Evolutionary conservation across 1,284 basidiomycete species (phyloP), one percentile per base, ranked within the genome.

Genomic region (Cryptococcus sp.): DNA sequence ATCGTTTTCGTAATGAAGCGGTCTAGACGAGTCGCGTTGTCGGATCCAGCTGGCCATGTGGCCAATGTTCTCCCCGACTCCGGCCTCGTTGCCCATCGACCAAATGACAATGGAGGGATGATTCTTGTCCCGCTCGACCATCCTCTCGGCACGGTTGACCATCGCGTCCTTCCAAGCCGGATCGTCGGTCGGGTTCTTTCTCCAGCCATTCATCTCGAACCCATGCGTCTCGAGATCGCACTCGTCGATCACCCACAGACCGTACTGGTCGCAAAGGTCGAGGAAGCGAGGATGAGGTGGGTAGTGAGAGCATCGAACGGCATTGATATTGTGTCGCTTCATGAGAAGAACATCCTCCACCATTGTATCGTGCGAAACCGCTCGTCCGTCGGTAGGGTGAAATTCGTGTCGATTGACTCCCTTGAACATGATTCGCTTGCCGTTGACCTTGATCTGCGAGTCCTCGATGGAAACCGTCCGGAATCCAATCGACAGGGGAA

Each of bases 231-330:
- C 59, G 26, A 43, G 50, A 53, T 61, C 59, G 42, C 51, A 42
- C 50, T 61, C 59, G 50, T 61, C 59, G 25, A 61, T 51, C 12
- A 61, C 59, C 59, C 57, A 59, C n/a, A 61, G 45, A 1, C 59
- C 59, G 40, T 59, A 52, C 52, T 57, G 46, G 34, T 61, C 59
- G 44, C 59, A 61, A 2, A 61, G 49, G 2, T 46, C 28, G 5
- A 61, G 50, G 36, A 61, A 61, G 21, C 47, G 38, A 1, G 57
- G 57, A 34, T 61, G 48, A 1, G 59, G 59, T 0, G 59, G 59
- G 47, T 61, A 59, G 43, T 61, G 59, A 11, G 40, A 37, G 25
- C 38, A 44, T 43, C 59, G 47, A n/a, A 61, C 59, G 1, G 59
- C 57, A 46, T 61, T 61, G 51, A 61, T 40, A 45, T 61, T 61